Conservation (phyloP, 2,329 filamentous ascomycete genomes). For the Calonectria pteridis region DNA sequence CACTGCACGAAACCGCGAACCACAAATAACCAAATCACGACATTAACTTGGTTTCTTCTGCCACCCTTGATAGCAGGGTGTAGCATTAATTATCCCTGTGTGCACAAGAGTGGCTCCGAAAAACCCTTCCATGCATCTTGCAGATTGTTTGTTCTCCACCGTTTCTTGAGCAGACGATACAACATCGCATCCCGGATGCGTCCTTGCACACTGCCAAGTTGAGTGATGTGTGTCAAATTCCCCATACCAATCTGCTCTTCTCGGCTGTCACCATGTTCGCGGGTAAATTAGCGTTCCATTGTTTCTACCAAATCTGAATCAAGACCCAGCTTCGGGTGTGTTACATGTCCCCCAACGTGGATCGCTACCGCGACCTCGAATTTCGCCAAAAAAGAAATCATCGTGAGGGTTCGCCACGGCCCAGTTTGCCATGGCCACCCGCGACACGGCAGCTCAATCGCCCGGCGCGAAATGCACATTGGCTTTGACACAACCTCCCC, state of each 20-base stretch:
- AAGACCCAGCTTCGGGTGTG: neutral
- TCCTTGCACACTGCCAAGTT: slow-evolving; percentile 7
- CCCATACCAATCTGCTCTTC: neutral
- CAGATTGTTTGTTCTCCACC: neutral
- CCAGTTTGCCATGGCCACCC: neutral
- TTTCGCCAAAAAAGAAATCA: neutral
- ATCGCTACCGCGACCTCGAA: neutral
- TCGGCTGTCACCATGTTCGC: slow-evolving; percentile 10
- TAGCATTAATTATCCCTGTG: neutral
- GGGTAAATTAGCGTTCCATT: slow-evolving; percentile 4
- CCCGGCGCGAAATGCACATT: neutral
- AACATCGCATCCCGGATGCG: slow-evolving; percentile 2
- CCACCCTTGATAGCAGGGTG: neutral
- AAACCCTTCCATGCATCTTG: neutral
- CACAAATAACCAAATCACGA: slow-evolving; percentile 23
- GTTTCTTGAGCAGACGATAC: slow-evolving; percentile 3
- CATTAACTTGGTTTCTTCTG: slow-evolving; percentile 20
- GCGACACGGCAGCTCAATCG: neutral
- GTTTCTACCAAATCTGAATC: neutral
- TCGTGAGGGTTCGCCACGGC: neutral
- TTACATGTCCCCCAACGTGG: neutral
- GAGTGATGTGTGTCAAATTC: neutral
- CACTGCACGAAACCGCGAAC: slow-evolving; percentile 9
- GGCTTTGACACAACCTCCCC: neutral
- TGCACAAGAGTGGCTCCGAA: neutral